Percentiles rank a stretch among this genome's conserved stretches.
phyloP scores from a whole-genome alignment of 805 yeast species.

The Yarrowia osloensis region DNA sequence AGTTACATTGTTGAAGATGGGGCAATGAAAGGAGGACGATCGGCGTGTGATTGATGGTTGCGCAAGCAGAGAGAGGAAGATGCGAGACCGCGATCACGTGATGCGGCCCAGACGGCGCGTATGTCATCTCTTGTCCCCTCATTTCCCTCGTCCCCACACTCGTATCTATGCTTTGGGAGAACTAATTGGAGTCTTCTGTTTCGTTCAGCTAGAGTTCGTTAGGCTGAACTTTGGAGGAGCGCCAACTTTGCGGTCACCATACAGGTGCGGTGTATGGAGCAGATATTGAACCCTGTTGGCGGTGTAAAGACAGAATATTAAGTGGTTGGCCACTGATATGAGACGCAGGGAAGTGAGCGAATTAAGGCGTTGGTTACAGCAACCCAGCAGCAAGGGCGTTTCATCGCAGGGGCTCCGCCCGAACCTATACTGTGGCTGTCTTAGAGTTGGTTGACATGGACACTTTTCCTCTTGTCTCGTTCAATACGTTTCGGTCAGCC shows the following conservation, averaged over 20 bases:
- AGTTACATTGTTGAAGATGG: background rate
- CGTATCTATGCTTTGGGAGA: background rate
- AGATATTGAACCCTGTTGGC: background rate
- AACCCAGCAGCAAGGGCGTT: background rate
- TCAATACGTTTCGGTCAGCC: background rate
- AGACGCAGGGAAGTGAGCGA: background rate
- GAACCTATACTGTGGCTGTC: background rate
- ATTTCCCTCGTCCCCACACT: background rate
- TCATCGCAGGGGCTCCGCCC: background rate
- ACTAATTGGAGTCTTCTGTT: background rate
- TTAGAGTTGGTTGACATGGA: background rate
- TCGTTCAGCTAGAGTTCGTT: background rate
- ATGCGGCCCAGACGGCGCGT: background rate
- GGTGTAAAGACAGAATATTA: background rate
- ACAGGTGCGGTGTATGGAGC: background rate
- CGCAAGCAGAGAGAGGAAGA: background rate
- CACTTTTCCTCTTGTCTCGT: background rate
- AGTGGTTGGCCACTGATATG: background rate
- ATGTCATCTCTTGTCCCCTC: background rate
- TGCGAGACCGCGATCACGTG: background rate
- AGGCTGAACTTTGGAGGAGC: background rate
- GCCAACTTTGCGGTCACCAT: background rate
- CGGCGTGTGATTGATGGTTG: background rate
- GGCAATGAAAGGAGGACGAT: background rate
- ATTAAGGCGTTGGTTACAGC: background rate